phyloP scores from a whole-genome alignment of 805 yeast genomes.

The Wickerhamomyces chaumierensis region DNA sequence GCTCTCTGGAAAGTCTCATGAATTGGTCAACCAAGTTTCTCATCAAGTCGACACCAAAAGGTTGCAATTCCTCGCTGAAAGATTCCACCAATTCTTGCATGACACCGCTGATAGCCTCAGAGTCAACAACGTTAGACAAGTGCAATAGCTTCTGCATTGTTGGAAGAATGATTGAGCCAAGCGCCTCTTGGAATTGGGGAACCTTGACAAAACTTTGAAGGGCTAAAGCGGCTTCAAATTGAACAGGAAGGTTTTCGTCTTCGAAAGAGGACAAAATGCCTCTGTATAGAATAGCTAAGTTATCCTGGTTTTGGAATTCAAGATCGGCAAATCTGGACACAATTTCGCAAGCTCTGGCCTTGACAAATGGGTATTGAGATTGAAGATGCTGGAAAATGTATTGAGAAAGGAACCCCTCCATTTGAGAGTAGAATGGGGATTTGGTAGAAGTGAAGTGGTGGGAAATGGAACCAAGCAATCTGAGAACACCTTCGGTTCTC shows the following conservation, averaged over 20 bases:
- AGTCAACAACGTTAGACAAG: slow-evolving; percentile 71
- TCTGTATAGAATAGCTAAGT: slow-evolving; percentile 28
- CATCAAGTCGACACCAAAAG: slow-evolving; percentile 71
- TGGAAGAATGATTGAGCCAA: slow-evolving; percentile 60
- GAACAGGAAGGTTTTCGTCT: slow-evolving; percentile 52
- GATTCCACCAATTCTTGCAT: slow-evolving; percentile 93
- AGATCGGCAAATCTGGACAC: slow-evolving; percentile 55
- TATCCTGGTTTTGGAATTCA: slow-evolving; percentile 31
- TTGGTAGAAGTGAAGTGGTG: slow-evolving; percentile 41
- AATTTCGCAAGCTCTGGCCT: slow-evolving; percentile 65
- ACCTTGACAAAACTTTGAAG: slow-evolving; percentile 66
- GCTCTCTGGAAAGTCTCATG: slow-evolving; percentile 54
- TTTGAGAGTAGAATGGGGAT: slow-evolving; percentile 47
- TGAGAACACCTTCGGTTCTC: slow-evolving; percentile 67
- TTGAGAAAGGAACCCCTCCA: slow-evolving; percentile 55
- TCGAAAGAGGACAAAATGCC: slow-evolving; percentile 33
- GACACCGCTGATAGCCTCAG: slow-evolving; percentile 77
- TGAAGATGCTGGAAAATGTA: slow-evolving; percentile 64
- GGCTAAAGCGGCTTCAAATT: slow-evolving; percentile 76
- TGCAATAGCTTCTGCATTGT: slow-evolving; percentile 72
- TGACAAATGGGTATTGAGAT: slow-evolving; percentile 52
- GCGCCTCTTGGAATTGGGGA: slow-evolving; percentile 54
- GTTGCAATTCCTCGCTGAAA: slow-evolving; percentile 80
- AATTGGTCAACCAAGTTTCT: slow-evolving; percentile 63
- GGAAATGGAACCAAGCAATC: slow-evolving; percentile 67